phyloP scores from a whole-genome alignment of 371 early-diverging fungal genomes.

The Actinomortierella ambigua region DNA sequence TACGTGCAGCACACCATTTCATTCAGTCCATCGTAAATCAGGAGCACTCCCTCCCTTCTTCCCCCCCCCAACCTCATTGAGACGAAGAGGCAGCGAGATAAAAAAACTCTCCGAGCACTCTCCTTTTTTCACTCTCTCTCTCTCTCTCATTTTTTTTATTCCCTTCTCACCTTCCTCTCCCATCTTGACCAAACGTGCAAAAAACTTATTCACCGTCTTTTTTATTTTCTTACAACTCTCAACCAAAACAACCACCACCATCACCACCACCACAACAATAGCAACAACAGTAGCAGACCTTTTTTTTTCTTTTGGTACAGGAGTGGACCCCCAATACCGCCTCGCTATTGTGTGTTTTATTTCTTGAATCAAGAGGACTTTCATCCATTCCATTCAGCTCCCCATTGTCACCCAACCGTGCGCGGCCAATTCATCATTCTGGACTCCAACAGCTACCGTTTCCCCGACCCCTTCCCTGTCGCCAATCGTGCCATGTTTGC shows the following conservation, averaged over 20 bases:
- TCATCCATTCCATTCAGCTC: not conserved
- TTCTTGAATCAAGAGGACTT: not conserved
- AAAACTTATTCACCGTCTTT: not conserved
- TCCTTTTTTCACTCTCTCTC: not conserved
- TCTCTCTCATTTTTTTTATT: not conserved
- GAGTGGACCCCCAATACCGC: too few relatives aligned
- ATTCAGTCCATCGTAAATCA: constrained; percentile 5
- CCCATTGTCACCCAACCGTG: not conserved
- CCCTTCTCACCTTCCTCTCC: not conserved
- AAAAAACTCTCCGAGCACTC: not conserved
- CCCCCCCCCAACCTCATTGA: not conserved
- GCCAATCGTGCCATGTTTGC: constrained; percentile 27
- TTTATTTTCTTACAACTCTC: not conserved
- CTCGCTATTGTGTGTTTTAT: too few relatives aligned
- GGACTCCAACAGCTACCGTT: not conserved
- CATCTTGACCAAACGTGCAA: not conserved
- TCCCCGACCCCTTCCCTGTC: not conserved
- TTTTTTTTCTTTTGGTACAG: too few relatives aligned
- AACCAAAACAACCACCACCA: not conserved
- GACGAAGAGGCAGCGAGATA: too few relatives aligned
- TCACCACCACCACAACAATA: not conserved
- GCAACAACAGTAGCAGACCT: too few relatives aligned
- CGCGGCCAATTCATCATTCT: too few relatives aligned
- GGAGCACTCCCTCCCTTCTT: constrained; percentile 3
- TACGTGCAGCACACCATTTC: too few relatives aligned